Percentiles rank a stretch among this genome's conserved stretches.
phyloP scores from a whole-genome alignment of 805 yeast genomes.

The Cyberlindnera petersonii region DNA sequence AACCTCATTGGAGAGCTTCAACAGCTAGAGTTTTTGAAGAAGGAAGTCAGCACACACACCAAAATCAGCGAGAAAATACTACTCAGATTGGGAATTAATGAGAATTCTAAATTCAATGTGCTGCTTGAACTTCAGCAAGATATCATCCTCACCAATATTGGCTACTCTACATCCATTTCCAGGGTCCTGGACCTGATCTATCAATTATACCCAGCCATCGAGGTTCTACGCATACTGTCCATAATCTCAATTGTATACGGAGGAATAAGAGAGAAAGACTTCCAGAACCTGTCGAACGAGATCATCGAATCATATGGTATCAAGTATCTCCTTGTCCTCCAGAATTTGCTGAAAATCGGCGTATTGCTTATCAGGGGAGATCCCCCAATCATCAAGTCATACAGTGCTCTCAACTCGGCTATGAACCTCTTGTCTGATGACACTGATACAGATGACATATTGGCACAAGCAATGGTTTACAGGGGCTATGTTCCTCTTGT shows the following conservation, averaged over 20 bases:
- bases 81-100: constrained; percentile 27
- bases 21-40: constrained; percentile 62
- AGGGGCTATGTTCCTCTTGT: constrained; percentile 82
- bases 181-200: constrained; percentile 49
- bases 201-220: constrained; percentile 29
- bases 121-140: constrained; percentile 67
- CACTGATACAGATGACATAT: constrained; percentile 10
- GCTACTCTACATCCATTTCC: constrained; percentile 32
- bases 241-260: constrained; percentile 59
- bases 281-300: constrained; percentile 48
- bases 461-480: constrained; percentile 30
- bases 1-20: constrained; percentile 68
- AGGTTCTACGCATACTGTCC: constrained; percentile 50
- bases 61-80: constrained; percentile 64
- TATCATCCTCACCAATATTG: constrained; percentile 50
- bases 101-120: constrained; percentile 34
- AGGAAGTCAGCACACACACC: constrained; percentile 68
- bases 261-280: constrained; percentile 67
- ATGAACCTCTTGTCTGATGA: constrained; percentile 40
- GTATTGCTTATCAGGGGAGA: constrained; percentile 34
- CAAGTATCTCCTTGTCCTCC: constrained; percentile 42
- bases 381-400: constrained; percentile 34
- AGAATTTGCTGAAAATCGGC: constrained; percentile 45
- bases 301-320: constrained; percentile 65
- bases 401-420: constrained; percentile 24